Evolutionary conservation across 805 yeast genomes (phyloP).

Genomic region (Brettanomyces bruxellensis): DNA sequence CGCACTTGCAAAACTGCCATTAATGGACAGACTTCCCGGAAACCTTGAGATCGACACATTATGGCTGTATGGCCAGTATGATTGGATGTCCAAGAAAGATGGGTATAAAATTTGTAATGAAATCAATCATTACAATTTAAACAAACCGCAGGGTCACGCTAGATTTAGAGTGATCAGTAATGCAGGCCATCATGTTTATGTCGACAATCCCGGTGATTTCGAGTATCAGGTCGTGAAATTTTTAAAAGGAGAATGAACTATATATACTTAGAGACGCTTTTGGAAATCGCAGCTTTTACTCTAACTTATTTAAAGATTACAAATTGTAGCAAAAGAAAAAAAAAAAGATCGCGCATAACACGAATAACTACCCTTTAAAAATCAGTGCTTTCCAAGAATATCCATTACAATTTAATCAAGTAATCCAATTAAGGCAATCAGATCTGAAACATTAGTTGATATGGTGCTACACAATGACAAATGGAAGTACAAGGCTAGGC

Average conservation of each 20-base stretch:
- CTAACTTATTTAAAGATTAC: too few species aligned
- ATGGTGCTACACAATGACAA: constrained; percentile 48
- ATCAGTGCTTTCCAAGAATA: too few species aligned
- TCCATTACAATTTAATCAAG: too few species aligned
- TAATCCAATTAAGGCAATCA: too few species aligned
- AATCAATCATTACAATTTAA: constrained; percentile 17
- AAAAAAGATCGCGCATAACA: too few species aligned
- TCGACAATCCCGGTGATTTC: constrained; percentile 36
- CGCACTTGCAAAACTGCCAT: constrained; percentile 47
- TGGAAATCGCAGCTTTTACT: too few species aligned
- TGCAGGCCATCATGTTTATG: constrained; percentile 49
- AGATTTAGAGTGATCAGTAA: constrained; percentile 29
- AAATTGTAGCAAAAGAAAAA: too few species aligned
- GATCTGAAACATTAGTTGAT: too few species aligned
- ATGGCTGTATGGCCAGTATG: constrained; percentile 60
- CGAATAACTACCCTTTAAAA: too few species aligned
- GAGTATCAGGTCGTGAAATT: constrained; percentile 20
- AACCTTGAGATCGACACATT: constrained; percentile 34
- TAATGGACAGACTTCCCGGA: constrained; percentile 41
- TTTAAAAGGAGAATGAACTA: constrained; percentile 3
- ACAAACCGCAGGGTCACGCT: constrained; percentile 10
- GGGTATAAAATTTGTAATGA: constrained; percentile 37
- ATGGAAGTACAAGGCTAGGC: constrained; percentile 41
- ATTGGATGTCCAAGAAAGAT: constrained; percentile 63
- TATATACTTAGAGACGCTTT: not conserved